phyloP scores from a whole-genome alignment of 2,329 filamentous ascomycete genomes.

The Hawksworthiomyces lignivorus region DNA sequence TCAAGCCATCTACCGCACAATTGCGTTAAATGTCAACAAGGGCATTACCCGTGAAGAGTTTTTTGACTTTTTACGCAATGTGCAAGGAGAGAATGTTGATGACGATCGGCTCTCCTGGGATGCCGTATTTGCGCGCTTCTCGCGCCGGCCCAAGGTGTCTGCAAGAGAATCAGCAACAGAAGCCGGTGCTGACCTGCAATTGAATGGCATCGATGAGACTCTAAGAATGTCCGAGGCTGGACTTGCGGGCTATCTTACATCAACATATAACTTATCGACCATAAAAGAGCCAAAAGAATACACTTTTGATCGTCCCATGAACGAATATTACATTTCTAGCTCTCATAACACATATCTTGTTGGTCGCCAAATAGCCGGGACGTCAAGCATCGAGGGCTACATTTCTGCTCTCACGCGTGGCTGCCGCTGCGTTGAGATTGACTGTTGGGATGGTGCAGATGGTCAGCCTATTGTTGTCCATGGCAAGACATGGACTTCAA shows the following conservation, averaged over 20 bases:
- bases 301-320: slow-evolving; percentile 72
- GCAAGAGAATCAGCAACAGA: slow-evolving; percentile 13
- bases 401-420: slow-evolving; percentile 80
- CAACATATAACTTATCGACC: slow-evolving; percentile 63
- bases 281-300: slow-evolving; percentile 52
- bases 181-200: slow-evolving; percentile 12
- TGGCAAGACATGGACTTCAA: slow-evolving; percentile 79
- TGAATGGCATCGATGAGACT: slow-evolving; percentile 25
- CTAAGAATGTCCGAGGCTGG: slow-evolving; percentile 67
- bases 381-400: slow-evolving; percentile 92
- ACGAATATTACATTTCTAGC: slow-evolving; percentile 97
- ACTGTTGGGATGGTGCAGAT: slow-evolving; percentile 93
- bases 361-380: slow-evolving; percentile 80
- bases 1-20: slow-evolving; percentile 58
- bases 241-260: slow-evolving; percentile 71
- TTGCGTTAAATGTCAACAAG: slow-evolving; percentile 49
- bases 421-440: slow-evolving; percentile 92
- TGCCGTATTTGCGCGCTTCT: slow-evolving; percentile 61
- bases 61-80: slow-evolving; percentile 61
- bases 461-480: slow-evolving; percentile 86
- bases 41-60: slow-evolving; percentile 71
- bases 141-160: slow-evolving; percentile 44
- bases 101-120: slow-evolving; percentile 61
- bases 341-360: slow-evolving; percentile 97
- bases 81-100: slow-evolving; percentile 70